Base-by-base conservation (phyloP, 352 stramenopile genomes). In the Paralagenidium karlingii region DNA sequence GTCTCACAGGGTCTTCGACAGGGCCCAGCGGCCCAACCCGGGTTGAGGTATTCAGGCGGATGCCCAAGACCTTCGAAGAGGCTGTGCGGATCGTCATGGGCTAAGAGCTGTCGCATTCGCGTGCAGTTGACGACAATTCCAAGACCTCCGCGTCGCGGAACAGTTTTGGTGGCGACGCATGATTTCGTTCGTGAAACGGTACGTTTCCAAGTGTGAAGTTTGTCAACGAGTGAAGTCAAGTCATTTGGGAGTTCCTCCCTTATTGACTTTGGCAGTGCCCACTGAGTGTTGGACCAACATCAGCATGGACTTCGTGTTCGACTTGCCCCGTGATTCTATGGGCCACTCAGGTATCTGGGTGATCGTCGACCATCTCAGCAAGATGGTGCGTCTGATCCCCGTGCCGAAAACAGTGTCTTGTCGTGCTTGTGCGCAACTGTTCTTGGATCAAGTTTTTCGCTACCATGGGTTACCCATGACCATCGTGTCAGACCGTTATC, bases 341-440 rank as follows among this genome's bases (percentile, higher is more conserved):
- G 41, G 34, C 2, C 42, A 49, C 16, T 55, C 49, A 0, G 43
- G 49, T 1, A 45, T 65, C 13, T 7, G 58, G 0, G 52, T 60
- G 5, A 44, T 60, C 11, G 47, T 71, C 5, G 47, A 63, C 5
- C 43, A 40, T 6, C 44, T 64, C 29, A 64, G 45, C 24, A 65
- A 60, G 44, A 61, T 54, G 45, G 9, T 51, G 0, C 44, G 61
- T 24, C 42, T 61, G 16, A 30, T 38, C 16, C 15, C 47, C 0
- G 54, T 55, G 0, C 0, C 19, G 0, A 5, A 12, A 0, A 33
- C 36, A 0, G 45, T 62, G 28, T 49, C 46, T 1, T 53, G 41
- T 8, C 41, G 45, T 3, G 39, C 38, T 12, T 47, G 20, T 18
- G 48, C 49, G 1, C 10, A 8, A 22, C 18, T 64, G 11, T 67